phyloP scores from a whole-genome alignment of 148 eudicot genomes.

The Rhododendron molle region DNA sequence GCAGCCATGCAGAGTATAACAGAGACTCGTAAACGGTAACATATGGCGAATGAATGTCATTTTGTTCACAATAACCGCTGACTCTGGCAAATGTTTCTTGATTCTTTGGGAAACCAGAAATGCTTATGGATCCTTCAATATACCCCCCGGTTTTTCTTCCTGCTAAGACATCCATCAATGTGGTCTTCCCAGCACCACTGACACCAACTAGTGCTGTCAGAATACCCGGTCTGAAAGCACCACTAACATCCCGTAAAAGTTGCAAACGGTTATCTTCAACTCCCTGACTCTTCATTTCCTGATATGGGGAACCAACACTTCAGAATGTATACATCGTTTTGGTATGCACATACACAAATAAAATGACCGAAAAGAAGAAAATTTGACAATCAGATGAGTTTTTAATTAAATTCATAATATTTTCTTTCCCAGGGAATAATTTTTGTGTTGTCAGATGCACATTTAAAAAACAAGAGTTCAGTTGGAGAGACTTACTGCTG shows the following conservation, averaged over 20 bases:
- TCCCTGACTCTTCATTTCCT: conserved; percentile 39
- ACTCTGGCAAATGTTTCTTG: conserved; percentile 1
- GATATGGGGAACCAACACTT: neutral
- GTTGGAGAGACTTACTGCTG: conserved; percentile 21
- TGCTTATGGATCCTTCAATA: neutral
- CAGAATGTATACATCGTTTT: neutral
- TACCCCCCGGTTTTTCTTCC: neutral
- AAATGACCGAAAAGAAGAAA: neutral
- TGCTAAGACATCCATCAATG: neutral
- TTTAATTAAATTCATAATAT: neutral
- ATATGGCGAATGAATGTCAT: conserved; percentile 35
- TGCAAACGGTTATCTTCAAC: conserved; percentile 25
- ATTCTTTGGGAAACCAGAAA: neutral
- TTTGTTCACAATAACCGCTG: conserved; percentile 14
- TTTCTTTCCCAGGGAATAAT: neutral
- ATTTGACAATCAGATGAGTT: neutral
- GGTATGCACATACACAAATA: neutral
- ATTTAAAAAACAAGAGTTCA: neutral
- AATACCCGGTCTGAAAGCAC: conserved; percentile 27
- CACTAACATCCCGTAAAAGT: conserved; percentile 21
- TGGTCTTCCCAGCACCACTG: conserved; percentile 3
- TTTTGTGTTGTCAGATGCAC: neutral
- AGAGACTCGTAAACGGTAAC: conserved; percentile 38
- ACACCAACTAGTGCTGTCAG: conserved; percentile 25
- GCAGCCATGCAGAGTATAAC: conserved; percentile 37